phyloP scores from a whole-genome alignment of 2,329 filamentous ascomycete species.

The Colletotrichum brevisporum region DNA sequence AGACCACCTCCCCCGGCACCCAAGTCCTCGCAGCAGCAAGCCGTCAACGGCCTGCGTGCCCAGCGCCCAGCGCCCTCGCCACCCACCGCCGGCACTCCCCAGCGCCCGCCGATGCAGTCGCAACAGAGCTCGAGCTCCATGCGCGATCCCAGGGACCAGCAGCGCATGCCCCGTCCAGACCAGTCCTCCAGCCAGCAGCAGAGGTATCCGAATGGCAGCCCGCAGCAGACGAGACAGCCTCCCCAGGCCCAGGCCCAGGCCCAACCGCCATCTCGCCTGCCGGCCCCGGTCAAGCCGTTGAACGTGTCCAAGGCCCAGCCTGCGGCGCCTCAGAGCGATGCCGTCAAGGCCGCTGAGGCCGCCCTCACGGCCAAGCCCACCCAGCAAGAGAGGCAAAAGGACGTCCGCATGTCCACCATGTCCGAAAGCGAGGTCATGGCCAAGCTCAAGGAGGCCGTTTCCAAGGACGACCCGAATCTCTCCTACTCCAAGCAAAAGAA shows the following conservation, averaged over 20 bases:
- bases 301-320: constrained; percentile 79
- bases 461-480: constrained; percentile 92
- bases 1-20: constrained; percentile 88
- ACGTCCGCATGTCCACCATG: constrained; percentile 99
- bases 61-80: constrained; percentile 88
- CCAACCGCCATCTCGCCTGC: constrained; percentile 62
- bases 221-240: constrained; percentile 62
- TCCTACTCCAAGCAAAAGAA: constrained; percentile 99
- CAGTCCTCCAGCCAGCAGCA: constrained; percentile 56
- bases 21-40: constrained; percentile 67
- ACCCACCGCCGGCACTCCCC: constrained; percentile 57
- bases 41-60: constrained; percentile 72
- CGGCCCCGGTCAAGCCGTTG: constrained; percentile 80
- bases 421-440: constrained; percentile 97
- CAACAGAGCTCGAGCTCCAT: constrained; percentile 65
- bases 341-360: constrained; percentile 90
- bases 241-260: constrained; percentile 49
- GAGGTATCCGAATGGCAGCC: constrained; percentile 69
- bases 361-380: constrained; percentile 88
- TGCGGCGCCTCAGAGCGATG: constrained; percentile 68
- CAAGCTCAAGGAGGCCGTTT: constrained; percentile 93
- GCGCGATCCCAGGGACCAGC: constrained; percentile 59
- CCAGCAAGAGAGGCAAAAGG: constrained; percentile 82
- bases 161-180: constrained; percentile 63
- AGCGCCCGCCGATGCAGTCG: constrained; percentile 62